Percentiles rank a stretch among this genome's conserved stretches.
These are phyloP conservation scores for Lanmaoa rubissima DNA, from an alignment of 768 basidiomycete genomes.

Conservation along the genomic window DNA sequence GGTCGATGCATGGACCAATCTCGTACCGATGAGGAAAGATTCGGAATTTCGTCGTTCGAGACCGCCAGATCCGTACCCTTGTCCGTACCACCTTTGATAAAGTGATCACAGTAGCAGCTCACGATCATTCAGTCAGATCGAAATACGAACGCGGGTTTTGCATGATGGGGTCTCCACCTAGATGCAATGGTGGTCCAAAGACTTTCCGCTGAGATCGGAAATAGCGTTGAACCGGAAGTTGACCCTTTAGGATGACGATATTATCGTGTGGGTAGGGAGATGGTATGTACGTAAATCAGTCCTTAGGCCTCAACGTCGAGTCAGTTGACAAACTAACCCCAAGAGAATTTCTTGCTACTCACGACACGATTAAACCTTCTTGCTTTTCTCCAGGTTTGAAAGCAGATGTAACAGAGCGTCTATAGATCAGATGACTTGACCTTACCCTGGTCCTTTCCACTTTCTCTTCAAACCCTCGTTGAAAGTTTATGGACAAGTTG, in stretches of 20 bases:
- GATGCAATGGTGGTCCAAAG: neutral
- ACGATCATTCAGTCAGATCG: neutral
- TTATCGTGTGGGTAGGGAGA: neutral
- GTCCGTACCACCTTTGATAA: neutral
- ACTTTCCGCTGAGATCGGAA: neutral
- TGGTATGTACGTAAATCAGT: conserved; percentile 1
- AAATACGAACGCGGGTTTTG: neutral
- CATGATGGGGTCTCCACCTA: neutral
- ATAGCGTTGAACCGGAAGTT: neutral
- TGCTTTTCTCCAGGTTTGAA: neutral
- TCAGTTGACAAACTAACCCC: neutral
- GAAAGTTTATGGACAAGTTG: neutral
- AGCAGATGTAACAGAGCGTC: neutral
- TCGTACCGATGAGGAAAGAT: neutral
- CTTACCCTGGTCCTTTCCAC: neutral
- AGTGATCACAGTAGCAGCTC: neutral
- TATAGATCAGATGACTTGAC: neutral
- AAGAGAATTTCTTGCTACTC: neutral
- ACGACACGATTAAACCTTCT: neutral
- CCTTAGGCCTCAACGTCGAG: neutral
- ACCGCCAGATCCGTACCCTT: neutral
- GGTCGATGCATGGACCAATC: neutral
- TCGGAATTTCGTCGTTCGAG: neutral
- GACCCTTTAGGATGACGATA: neutral
- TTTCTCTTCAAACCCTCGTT: neutral